Evolutionary conservation across 2,329 filamentous ascomycete genomes (phyloP).

Genomic region (Thyridium curvatum): DNA sequence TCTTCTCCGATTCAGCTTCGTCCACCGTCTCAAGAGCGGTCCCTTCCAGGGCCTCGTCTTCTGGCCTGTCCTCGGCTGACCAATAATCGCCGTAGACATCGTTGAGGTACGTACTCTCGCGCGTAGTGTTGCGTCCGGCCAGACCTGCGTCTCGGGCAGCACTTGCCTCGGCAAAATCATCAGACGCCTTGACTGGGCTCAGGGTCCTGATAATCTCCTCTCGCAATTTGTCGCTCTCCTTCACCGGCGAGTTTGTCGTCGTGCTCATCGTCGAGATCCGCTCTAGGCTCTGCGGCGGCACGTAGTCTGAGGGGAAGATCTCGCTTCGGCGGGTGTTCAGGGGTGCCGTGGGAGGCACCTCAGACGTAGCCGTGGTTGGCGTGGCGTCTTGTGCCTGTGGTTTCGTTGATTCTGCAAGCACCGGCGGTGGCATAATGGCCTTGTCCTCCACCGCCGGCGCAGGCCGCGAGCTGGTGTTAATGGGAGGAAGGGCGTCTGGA

Average conservation of each 20-base stretch:
- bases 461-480: too few species aligned
- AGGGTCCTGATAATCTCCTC: slow-evolving; percentile 72
- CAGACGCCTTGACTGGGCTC: slow-evolving; percentile 36
- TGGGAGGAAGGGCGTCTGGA: too few species aligned
- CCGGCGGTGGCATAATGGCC: background rate
- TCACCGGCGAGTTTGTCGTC: slow-evolving; percentile 44
- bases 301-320: slow-evolving; percentile 25
- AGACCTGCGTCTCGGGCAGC: slow-evolving; percentile 11
- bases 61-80: slow-evolving; percentile 39
- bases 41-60: background rate
- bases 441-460: background rate
- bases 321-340: slow-evolving; percentile 34
- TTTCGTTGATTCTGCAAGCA: slow-evolving; percentile 1
- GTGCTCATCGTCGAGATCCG: slow-evolving; percentile 41
- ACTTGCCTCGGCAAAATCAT: slow-evolving; percentile 2
- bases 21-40: too few species aligned
- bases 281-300: slow-evolving; percentile 26
- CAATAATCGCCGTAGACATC: slow-evolving; percentile 65
- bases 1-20: too few species aligned
- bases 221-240: slow-evolving; percentile 64
- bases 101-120: slow-evolving; percentile 59
- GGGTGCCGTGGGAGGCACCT: slow-evolving; percentile 36
- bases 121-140: slow-evolving; percentile 9
- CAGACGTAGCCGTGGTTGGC: slow-evolving; percentile 12
- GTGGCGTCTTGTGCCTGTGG: slow-evolving; percentile 13